Evolutionary conservation across 2,329 filamentous ascomycete species (phyloP), one percentile per base, ranked within the genome.

Genomic region (Fusarium sacchari): DNA sequence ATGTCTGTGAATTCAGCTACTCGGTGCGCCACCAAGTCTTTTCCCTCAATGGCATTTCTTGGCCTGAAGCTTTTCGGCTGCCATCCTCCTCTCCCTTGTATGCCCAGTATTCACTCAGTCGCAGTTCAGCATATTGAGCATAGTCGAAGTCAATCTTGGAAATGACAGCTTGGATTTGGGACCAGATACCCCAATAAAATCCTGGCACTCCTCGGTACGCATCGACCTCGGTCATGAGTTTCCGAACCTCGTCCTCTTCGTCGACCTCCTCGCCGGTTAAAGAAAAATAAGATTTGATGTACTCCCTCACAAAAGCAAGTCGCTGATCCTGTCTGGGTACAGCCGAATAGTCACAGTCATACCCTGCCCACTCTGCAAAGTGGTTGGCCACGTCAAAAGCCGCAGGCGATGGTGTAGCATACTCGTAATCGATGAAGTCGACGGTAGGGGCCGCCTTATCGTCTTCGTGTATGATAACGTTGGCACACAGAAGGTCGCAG

Each of bases 101-200:
- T 8, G 92, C 94, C 89, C 92, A 97, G 83, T 98, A 98, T 84
- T 98, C 96, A 57, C 93, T 92, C 11, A 99, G 86, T 62, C 96
- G 88, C 22, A 92, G 83, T 82, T 98, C 94, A 17, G 96, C 96
- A 81, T 98, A 99, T 14, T 89, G 90, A 47, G 94, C 94, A 81
- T 99, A 99, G 83, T 99, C 95, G 80, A 99, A 99, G 80, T 98
- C 94, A 78, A 99, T 99, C 73, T 96, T 90, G 17, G 94, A 97
- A 74, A 99, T 98, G 61, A 90, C 93, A 6, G 95, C 93, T 85
- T 99, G 96, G 74, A 99, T 98, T 72, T 97, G 85, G 13, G 95
- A 93, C 96, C 96, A 99, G 65, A 98, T 94, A 30, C 96, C 96
- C 95, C 93, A 94, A 81, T 88, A 91, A 80, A 99, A 94, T 13